A percentile compares a stretch with the other conserved stretches of the same genome.
phyloP scores from a whole-genome alignment of 352 stramenopile genomes.

The Phytopythium litorale region DNA sequence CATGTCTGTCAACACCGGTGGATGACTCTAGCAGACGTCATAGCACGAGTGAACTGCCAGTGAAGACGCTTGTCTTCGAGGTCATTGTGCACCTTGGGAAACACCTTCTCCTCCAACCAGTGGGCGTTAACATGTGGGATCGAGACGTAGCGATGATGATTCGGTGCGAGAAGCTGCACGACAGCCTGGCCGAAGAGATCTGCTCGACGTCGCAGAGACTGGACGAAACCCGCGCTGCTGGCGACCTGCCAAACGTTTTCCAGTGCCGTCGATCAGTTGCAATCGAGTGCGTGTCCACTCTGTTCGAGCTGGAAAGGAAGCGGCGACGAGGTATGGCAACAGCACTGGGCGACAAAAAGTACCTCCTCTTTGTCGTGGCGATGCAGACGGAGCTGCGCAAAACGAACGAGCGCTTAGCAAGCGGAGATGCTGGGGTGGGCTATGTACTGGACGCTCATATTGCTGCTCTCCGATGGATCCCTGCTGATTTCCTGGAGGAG shows the following conservation, averaged over 20 bases:
- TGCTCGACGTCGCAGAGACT: background rate
- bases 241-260: background rate
- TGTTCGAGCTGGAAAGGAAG: constrained; percentile 54
- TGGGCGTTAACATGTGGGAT: constrained; percentile 31
- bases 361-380: constrained; percentile 35
- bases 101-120: constrained; percentile 30
- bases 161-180: constrained; percentile 42
- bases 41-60: background rate
- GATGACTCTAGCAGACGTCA: background rate
- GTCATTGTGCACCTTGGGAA: constrained; percentile 40
- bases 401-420: constrained; percentile 33
- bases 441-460: background rate
- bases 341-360: constrained; percentile 46
- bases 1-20: background rate
- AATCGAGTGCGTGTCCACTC: constrained; percentile 33
- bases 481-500: constrained; percentile 37
- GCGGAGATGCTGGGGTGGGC: background rate
- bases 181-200: constrained; percentile 3
- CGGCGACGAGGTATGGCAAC: constrained; percentile 25
- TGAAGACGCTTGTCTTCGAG: constrained; percentile 18
- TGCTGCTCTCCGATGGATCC: constrained; percentile 35
- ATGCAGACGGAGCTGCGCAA: constrained; percentile 39
- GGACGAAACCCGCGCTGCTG: background rate
- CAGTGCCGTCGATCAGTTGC: constrained; percentile 9
- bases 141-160: constrained; percentile 45